Base-by-base conservation (phyloP, 306 rosid species). In the Lathyrus tuberosus region DNA sequence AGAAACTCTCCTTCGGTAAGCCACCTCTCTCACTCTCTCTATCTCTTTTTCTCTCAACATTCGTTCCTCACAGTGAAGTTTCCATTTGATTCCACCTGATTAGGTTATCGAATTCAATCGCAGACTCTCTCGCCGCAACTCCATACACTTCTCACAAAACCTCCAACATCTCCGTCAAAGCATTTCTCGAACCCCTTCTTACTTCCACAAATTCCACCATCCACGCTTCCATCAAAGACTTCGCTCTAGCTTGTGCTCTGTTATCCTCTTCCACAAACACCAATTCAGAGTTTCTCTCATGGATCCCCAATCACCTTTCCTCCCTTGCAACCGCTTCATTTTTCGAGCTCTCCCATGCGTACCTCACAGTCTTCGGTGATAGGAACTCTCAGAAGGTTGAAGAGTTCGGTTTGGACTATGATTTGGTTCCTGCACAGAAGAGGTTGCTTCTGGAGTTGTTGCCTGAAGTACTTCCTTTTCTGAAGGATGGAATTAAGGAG, bases 401-500 rank as follows among this genome's bases (percentile, higher is more conserved):
- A 6, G 91, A 85, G 26, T 65, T 84, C 76, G 90, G 95, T 5
- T 69, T 86, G 37, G 70, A 79, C 57, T 65, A 58, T 41, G 72
- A 77, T 22, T 48, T 64, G 67, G 64, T 84, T 8, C 79, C 81
- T 6, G 77, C 69, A 11, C 86, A 89, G 76, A 80, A 83, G 81
- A 83, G 82, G 77, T 67, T 88, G 80, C 41, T 87, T 31, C 69
- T 84, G 75, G 96, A 90, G 51, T 71, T 94, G 85, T 41, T 85
- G 53, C 89, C 89, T 2, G 81, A 80, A 83, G 83, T 94, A 56
- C 61, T 88, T 10, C 95, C 84, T 1, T 53, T 78, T 72, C 61
- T 94, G 71, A 88, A 87, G 70, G 94, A 88, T 37, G 78, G 79
- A 5, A 88, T 90, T 59, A 83, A 85, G 67, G 95, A 88, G 82